Evolutionary conservation across 106 monocot species (phyloP), one percentile per base, ranked within the genome.

Genomic region (Vanilla planifolia): DNA sequence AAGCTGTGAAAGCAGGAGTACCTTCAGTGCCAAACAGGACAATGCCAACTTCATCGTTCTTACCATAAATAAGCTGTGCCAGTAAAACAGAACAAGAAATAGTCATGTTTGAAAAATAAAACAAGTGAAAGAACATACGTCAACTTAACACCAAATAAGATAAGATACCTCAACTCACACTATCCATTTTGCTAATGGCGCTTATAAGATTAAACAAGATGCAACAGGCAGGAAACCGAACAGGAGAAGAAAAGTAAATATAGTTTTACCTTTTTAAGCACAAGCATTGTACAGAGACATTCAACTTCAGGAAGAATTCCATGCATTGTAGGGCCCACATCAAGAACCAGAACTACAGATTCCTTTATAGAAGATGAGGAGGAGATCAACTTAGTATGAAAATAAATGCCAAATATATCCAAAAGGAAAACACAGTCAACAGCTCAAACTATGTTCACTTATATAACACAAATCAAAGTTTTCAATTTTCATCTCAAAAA

Each of bases 321-420:
- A 57, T 92, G 91, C 92, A 92, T 98, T 26, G 88, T 88, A 1
- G 85, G 92, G 24, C 98, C 79, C 24, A 98, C 92, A 73, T 98
- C 98, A 42, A 98, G 41, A 26, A 98, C 70, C 55, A 98, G 59
- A 20, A 92, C 81, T 65, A 98, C 27, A 14, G 70, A 65, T 76
- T 98, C 98, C 98, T 98, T 55, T 3, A 51, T 2, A 53, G 2
- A 24, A 30, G 16, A 56, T 67, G 9, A 51, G 10, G 60, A 51
- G 19, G 17, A 68, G 0, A 60, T 13, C 33, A 60, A 33, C 23
- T 21, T 3, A 60, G 39, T 34, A 33, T 58, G 34, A 20, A 5
- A 28, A 19, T 33, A 36, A 34, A 58, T 17, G 3, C 23, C 25
- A 25, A 9, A 30, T n/a, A n/a, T n/a, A n/a, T n/a, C n/a, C n/a